phyloP scores from a whole-genome alignment of 2,329 filamentous ascomycete genomes.

The Aureobasidium sp. region DNA sequence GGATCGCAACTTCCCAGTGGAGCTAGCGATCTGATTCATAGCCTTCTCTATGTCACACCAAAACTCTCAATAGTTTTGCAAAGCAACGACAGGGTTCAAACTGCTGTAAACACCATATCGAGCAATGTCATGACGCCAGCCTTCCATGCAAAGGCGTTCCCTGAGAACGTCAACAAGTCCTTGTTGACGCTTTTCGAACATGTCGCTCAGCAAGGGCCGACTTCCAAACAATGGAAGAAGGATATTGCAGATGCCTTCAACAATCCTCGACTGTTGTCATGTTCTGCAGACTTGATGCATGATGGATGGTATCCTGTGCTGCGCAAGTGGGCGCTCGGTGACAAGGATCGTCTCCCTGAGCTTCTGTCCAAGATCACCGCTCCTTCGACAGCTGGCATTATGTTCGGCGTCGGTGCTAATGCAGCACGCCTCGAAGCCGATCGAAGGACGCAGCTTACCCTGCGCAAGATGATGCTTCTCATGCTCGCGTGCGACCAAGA shows the following conservation, averaged over 20 bases:
- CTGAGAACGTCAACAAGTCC: conserved; percentile 67
- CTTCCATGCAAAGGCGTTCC: conserved; percentile 77
- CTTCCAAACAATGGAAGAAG: conserved; percentile 86
- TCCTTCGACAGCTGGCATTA: conserved; percentile 87
- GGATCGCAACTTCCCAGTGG: conserved; percentile 33
- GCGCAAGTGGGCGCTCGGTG: conserved; percentile 74
- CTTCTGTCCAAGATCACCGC: conserved; percentile 69
- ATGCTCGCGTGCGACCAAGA: conserved; percentile 70
- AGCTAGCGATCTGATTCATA: conserved; percentile 60
- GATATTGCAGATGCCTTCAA: conserved; percentile 90
- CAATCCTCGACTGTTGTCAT: conserved; percentile 76
- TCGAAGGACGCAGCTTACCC: conserved; percentile 80
- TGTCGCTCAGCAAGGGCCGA: conserved; percentile 66
- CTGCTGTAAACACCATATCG: conserved; percentile 72
- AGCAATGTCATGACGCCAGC: conserved; percentile 73
- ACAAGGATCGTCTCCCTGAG: conserved; percentile 83
- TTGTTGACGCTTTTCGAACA: conserved; percentile 67
- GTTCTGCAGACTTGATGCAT: conserved; percentile 55
- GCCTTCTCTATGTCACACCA: conserved; percentile 70
- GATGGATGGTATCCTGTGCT: conserved; percentile 75
- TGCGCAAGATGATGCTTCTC: conserved; percentile 72
- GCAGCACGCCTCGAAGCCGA: conserved; percentile 93
- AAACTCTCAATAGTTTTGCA: conserved; percentile 75
- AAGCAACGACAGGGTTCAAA: conserved; percentile 73
- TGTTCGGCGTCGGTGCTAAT: conserved; percentile 95